phyloP scores from a whole-genome alignment of 768 basidiomycete species.

The Erythrobasidium yunnanense region DNA sequence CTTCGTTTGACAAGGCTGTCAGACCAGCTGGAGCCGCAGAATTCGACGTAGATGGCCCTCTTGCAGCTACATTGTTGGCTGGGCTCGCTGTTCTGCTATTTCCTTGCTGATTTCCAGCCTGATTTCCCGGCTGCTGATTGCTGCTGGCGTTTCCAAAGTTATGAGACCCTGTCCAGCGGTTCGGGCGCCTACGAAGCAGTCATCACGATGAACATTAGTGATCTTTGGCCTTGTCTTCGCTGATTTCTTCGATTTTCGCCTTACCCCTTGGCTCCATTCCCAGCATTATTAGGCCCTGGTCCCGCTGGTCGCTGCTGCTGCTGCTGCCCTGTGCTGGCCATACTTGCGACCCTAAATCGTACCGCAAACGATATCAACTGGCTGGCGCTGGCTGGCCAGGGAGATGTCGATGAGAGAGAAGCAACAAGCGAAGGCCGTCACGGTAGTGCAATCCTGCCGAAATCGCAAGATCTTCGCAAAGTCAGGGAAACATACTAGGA shows the following conservation, averaged over 20 bases:
- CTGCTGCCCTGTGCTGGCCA: neutral
- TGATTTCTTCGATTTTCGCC: no score
- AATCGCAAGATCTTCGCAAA: no score
- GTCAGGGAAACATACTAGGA: no score
- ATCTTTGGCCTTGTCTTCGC: no score
- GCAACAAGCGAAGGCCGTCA: no score
- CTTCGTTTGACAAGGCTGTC: constrained; percentile 11
- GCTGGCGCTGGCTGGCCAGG: no score
- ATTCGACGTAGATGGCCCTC: neutral
- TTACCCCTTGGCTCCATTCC: neutral
- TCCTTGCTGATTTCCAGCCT: neutral
- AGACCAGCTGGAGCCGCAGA: neutral
- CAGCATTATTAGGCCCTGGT: neutral
- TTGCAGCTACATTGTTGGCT: neutral
- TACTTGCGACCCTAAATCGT: neutral
- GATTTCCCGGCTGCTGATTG: neutral
- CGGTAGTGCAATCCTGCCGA: no score
- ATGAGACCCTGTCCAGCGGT: constrained; percentile 5
- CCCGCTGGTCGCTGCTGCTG: neutral
- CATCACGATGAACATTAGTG: neutral
- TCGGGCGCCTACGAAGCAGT: neutral
- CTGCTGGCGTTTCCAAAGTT: neutral
- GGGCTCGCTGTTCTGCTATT: neutral
- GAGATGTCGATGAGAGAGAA: no score
- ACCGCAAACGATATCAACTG: no score